A percentile compares a stretch with the other conserved stretches of the same genome.
Conservation (phyloP, 1,284 basidiomycete genomes). For the Marasmius oreades region DNA sequence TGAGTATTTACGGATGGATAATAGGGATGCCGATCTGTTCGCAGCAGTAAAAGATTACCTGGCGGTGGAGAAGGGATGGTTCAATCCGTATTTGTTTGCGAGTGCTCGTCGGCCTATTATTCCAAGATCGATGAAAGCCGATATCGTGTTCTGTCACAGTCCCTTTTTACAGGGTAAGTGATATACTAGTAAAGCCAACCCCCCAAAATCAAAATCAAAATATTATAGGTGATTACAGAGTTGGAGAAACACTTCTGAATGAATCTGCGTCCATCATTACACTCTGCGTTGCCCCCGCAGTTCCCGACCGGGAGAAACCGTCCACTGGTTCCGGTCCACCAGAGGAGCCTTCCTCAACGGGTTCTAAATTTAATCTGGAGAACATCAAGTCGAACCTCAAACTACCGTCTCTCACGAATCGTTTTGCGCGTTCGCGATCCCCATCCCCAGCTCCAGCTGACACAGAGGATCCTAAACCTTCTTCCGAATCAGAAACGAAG, state of each 20-base stretch:
- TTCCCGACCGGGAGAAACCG: conserved; percentile 15
- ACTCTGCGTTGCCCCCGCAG: conserved; percentile 35
- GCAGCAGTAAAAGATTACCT: conserved; percentile 63
- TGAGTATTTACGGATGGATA: not conserved
- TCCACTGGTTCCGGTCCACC: not conserved
- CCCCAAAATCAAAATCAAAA: no score
- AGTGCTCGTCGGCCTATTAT: conserved; percentile 56
- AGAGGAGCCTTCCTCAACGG: not conserved
- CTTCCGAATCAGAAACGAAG: conserved; percentile 19
- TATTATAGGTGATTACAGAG: conserved; percentile 59
- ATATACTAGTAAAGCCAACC: no score
- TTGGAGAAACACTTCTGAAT: conserved; percentile 54
- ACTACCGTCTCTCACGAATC: conserved; percentile 33
- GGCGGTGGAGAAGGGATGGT: conserved; percentile 63
- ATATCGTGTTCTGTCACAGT: conserved; percentile 64
- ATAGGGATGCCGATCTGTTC: conserved; percentile 52
- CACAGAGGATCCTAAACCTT: no score
- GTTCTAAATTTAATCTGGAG: conserved; percentile 16
- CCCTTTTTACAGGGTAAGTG: conserved; percentile 52
- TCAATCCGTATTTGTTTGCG: conserved; percentile 63
- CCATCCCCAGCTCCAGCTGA: conserved; percentile 21
- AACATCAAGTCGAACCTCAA: conserved; percentile 19
- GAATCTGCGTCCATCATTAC: conserved; percentile 51
- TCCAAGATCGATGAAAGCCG: conserved; percentile 59
- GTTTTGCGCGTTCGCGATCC: conserved; percentile 49